Percentiles rank a stretch among this genome's conserved stretches.
Conservation (phyloP, 2,329 filamentous ascomycete species). For the Pyrenochaeta sp. region DNA sequence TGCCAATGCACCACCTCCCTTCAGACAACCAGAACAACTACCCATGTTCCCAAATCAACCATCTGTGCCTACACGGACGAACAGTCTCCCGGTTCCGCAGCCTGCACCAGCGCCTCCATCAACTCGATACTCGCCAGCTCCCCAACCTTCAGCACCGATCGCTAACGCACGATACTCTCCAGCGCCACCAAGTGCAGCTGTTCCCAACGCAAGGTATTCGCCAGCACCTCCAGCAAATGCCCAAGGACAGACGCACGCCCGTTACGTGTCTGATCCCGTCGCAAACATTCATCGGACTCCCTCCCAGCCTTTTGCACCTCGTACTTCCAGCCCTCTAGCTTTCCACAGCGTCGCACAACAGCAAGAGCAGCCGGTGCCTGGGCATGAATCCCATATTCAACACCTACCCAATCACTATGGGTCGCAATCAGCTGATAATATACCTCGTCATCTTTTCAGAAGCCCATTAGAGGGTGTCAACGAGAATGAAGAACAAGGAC, state of each 20-base stretch:
- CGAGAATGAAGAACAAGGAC: constrained; percentile 40
- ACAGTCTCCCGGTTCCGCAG: constrained; percentile 42
- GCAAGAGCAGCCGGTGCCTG: constrained; percentile 17
- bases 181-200: constrained; percentile 46
- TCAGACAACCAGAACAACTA: constrained; percentile 52
- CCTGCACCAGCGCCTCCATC: constrained; percentile 35
- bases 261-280: constrained; percentile 49
- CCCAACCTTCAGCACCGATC: constrained; percentile 37
- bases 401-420: constrained; percentile 29
- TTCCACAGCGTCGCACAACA: constrained; percentile 53
- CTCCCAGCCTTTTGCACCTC: constrained; percentile 64
- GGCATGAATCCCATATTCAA: constrained; percentile 11
- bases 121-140: constrained; percentile 23
- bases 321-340: constrained; percentile 70
- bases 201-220: constrained; percentile 49
- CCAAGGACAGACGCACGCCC: constrained; percentile 43
- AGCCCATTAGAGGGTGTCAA: constrained; percentile 43
- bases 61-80: constrained; percentile 37
- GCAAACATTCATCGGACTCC: constrained; percentile 43
- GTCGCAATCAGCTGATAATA: constrained; percentile 36
- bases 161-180: constrained; percentile 52
- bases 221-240: constrained; percentile 46
- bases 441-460: constrained; percentile 33
- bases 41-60: constrained; percentile 46
- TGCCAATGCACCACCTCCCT: constrained; percentile 34